These are phyloP conservation scores for Boletus bicolor DNA, from an alignment of 768 basidiomycete genomes.

Conservation along the genomic window DNA sequence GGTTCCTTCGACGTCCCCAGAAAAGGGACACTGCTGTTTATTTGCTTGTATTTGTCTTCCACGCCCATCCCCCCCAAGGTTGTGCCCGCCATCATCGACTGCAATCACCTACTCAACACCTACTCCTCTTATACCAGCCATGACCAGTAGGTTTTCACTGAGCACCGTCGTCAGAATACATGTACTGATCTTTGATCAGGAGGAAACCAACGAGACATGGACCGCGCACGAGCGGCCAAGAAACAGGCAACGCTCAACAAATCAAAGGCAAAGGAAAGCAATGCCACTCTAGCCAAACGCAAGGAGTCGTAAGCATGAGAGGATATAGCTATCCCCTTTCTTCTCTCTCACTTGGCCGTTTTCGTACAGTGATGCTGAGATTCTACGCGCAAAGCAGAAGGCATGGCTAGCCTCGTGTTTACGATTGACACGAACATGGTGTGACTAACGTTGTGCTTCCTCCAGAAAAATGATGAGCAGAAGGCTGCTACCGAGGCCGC, in stretches of 20 bases:
- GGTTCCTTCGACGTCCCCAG: slow-evolving; percentile 1
- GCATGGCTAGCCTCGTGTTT: slow-evolving; percentile 35
- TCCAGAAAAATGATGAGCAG: slow-evolving; percentile 56
- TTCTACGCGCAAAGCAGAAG: slow-evolving; percentile 76
- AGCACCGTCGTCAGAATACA: background rate
- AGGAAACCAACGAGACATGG: slow-evolving; percentile 79
- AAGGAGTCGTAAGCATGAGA: slow-evolving; percentile 64
- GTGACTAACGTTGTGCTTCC: slow-evolving; percentile 6
- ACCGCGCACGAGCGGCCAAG: slow-evolving; percentile 72
- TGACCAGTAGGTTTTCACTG: slow-evolving; percentile 51
- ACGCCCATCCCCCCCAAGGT: background rate
- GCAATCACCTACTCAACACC: slow-evolving; percentile 4
- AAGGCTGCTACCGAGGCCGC: slow-evolving; percentile 33
- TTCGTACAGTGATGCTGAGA: slow-evolving; percentile 65
- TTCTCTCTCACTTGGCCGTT: slow-evolving; percentile 25
- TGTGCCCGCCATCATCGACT: slow-evolving; percentile 1
- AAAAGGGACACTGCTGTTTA: slow-evolving; percentile 2
- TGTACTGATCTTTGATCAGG: slow-evolving; percentile 42
- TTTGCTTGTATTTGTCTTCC: slow-evolving; percentile 27
- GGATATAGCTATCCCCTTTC: slow-evolving; percentile 11
- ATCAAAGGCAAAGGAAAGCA: slow-evolving; percentile 70
- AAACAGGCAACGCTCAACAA: slow-evolving; percentile 52
- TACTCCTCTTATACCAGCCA: slow-evolving; percentile 19
- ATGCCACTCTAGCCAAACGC: slow-evolving; percentile 56
- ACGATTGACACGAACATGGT: background rate